Conservation (phyloP, 2,329 filamentous ascomycete genomes). For the Penicillium sp. region DNA sequence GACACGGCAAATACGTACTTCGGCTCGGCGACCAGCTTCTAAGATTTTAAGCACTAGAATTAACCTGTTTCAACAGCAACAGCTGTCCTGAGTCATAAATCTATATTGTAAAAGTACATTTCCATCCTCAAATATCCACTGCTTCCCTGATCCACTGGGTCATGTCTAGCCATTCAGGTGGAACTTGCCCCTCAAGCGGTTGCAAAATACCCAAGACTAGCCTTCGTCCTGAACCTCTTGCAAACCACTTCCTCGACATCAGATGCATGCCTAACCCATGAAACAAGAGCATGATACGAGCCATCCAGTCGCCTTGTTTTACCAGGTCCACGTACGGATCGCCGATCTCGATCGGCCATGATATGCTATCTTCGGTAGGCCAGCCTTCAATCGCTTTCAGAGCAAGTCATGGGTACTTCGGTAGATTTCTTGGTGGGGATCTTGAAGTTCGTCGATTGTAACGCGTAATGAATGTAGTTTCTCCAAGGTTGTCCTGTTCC, state of each 20-base stretch:
- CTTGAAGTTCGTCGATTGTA: constrained; percentile 7
- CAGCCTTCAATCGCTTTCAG: constrained; percentile 15
- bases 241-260: constrained; percentile 20
- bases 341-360: constrained; percentile 18
- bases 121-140: constrained; percentile 5
- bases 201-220: constrained; percentile 16
- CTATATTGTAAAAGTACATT: not conserved
- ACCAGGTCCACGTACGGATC: constrained; percentile 15
- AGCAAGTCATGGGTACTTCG: constrained; percentile 15
- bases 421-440: constrained; percentile 12
- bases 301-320: constrained; percentile 19
- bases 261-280: constrained; percentile 20
- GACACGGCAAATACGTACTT: too few relatives aligned
- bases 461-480: constrained; percentile 14
- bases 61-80: too few relatives aligned
- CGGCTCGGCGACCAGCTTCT: too few relatives aligned
- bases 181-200: constrained; percentile 11
- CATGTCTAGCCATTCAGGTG: constrained; percentile 14
- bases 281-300: constrained; percentile 20
- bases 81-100: not conserved
- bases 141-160: constrained; percentile 16
- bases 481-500: constrained; percentile 12
- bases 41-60: too few relatives aligned
- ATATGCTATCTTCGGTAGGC: constrained; percentile 19
- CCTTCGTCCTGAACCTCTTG: constrained; percentile 16